Conservation (phyloP, 495 filamentous ascomycete species). For the Lophium mytilinum region DNA sequence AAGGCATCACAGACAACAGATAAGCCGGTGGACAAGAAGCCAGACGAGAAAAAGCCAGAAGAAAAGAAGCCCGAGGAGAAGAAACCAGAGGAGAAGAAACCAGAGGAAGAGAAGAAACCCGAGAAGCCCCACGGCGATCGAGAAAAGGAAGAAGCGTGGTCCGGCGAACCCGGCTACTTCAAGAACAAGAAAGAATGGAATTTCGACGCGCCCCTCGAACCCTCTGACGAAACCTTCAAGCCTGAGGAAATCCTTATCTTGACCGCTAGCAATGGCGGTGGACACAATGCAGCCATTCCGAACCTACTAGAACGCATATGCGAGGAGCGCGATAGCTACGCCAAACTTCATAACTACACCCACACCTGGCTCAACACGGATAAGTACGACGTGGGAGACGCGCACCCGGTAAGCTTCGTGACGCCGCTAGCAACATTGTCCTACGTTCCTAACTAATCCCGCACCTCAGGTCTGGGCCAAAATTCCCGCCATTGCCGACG, state of each 20-base stretch:
- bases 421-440: neutral
- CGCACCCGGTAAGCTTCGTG: slow-evolving; percentile 11
- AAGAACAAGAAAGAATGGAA: slow-evolving; percentile 17
- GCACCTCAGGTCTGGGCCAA: slow-evolving; percentile 27
- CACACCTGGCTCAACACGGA: slow-evolving; percentile 35
- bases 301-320: slow-evolving; percentile 28
- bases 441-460: neutral
- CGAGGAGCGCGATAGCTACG: slow-evolving; percentile 31
- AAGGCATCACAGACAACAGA: too few species aligned
- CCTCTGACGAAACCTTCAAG: slow-evolving; percentile 16
- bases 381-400: slow-evolving; percentile 31
- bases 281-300: slow-evolving; percentile 34
- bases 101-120: too few species aligned
- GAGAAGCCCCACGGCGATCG: too few species aligned
- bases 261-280: slow-evolving; percentile 34
- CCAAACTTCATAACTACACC: slow-evolving; percentile 33
- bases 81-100: too few species aligned
- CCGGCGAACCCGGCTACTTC: slow-evolving; percentile 14
- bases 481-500: slow-evolving; percentile 35
- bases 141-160: too few species aligned
- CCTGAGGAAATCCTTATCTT: slow-evolving; percentile 30
- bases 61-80: too few species aligned
- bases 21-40: too few species aligned
- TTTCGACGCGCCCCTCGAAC: slow-evolving; percentile 17
- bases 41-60: too few species aligned